Conservation (phyloP, 352 stramenopile species). For the Saprolegnia parasitica region DNA sequence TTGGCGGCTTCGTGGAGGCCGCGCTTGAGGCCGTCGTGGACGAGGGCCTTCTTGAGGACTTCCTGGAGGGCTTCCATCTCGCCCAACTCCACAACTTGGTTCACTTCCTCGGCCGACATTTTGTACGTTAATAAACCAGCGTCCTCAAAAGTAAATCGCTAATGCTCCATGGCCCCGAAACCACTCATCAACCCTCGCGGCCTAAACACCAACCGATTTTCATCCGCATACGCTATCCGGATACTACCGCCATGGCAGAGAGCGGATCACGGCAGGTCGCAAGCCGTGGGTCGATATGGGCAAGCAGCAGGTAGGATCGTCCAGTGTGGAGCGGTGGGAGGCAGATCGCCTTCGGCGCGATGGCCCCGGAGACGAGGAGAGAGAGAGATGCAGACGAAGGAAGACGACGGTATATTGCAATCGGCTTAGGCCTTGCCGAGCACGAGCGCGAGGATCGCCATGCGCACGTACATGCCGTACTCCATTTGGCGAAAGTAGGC, state of each 20-base stretch:
- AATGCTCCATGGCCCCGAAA: constrained; percentile 5
- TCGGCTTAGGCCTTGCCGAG: constrained; percentile 65
- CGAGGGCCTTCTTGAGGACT: constrained; percentile 98
- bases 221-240: constrained; percentile 20
- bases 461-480: constrained; percentile 99
- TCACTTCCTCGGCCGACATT: constrained; percentile 91
- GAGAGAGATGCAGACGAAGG: not conserved
- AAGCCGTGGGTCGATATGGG: no score
- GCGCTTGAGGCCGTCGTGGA: constrained; percentile 98
- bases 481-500: constrained; percentile 97
- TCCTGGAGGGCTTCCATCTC: constrained; percentile 97
- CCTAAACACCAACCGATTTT: constrained; percentile 25
- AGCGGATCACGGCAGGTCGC: no score
- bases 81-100: constrained; percentile 88
- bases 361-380: no score
- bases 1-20: constrained; percentile 99
- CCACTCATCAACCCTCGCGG: not conserved
- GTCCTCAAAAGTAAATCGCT: constrained; percentile 32
- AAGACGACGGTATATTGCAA: not conserved
- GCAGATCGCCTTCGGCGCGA: no score
- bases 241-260: not conserved
- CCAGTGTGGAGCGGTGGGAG: no score
- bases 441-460: constrained; percentile 95
- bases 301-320: no score
- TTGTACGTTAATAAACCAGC: constrained; percentile 32